These are phyloP conservation scores for Curvularia sp. DNA, from an alignment of 2,329 filamentous ascomycete genomes.

Conservation along the genomic window DNA sequence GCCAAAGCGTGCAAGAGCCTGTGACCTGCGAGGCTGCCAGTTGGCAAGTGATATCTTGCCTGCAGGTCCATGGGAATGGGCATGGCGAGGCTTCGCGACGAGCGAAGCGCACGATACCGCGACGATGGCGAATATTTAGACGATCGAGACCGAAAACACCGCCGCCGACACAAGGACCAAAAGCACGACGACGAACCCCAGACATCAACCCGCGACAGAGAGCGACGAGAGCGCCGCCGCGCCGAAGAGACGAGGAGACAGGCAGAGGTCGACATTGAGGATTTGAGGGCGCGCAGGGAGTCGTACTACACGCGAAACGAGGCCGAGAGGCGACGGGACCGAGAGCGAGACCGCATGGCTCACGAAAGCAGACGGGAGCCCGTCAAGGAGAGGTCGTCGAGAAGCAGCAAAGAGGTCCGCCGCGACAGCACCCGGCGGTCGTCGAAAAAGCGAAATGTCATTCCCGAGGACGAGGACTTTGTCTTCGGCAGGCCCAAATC, in stretches of 20 bases:
- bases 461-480: conserved; percentile 42
- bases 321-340: conserved; percentile 39
- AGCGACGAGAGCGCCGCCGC: conserved; percentile 44
- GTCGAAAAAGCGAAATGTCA: conserved; percentile 35
- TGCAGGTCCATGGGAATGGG: conserved; percentile 31
- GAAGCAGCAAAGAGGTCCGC: conserved; percentile 40
- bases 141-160: conserved; percentile 40
- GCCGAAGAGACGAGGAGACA: conserved; percentile 39
- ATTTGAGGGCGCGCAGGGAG: conserved; percentile 49
- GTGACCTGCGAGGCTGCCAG: conserved; percentile 41
- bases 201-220: conserved; percentile 41
- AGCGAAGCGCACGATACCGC: conserved; percentile 42
- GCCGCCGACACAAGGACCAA: conserved; percentile 37
- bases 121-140: conserved; percentile 39
- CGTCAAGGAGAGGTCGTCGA: conserved; percentile 38
- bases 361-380: conserved; percentile 37
- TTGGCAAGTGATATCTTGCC: conserved; percentile 38
- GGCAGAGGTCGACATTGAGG: conserved; percentile 51
- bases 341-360: conserved; percentile 41
- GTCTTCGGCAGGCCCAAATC: conserved; percentile 43
- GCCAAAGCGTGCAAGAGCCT: conserved; percentile 31
- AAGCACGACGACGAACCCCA: conserved; percentile 37
- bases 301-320: conserved; percentile 50
- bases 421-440: conserved; percentile 37
- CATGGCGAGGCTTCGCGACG: conserved; percentile 46